Conservation (phyloP, 1,284 basidiomycete genomes). For the Marasmius fiardii region DNA sequence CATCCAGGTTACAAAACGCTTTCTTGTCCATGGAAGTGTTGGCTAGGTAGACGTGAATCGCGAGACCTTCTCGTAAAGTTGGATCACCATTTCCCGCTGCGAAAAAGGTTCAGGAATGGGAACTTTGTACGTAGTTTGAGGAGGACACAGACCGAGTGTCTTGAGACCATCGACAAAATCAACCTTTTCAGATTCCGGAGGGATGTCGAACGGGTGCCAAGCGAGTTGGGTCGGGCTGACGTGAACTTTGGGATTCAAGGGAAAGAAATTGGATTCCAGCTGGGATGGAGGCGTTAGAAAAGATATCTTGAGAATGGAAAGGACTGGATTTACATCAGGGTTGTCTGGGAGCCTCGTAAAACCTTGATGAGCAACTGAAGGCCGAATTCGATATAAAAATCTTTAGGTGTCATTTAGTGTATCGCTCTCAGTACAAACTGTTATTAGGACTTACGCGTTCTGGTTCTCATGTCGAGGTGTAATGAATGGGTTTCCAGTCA, state of each 20-base stretch:
- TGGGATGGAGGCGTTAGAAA: slow-evolving; percentile 18
- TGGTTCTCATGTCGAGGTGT: slow-evolving; percentile 45
- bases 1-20: slow-evolving; percentile 67
- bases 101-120: background rate
- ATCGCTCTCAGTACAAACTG: background rate
- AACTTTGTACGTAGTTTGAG: background rate
- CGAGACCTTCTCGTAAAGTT: slow-evolving; percentile 56
- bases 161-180: slow-evolving; percentile 65
- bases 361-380: slow-evolving; percentile 67
- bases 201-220: slow-evolving; percentile 66
- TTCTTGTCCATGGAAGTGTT: slow-evolving; percentile 62
- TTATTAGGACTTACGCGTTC: slow-evolving; percentile 28
- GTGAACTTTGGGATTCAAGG: slow-evolving; percentile 57
- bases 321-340: slow-evolving; percentile 49
- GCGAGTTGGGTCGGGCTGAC: slow-evolving; percentile 64
- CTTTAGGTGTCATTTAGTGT: slow-evolving; percentile 25
- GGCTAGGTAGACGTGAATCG: slow-evolving; percentile 61
- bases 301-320: slow-evolving; percentile 8
- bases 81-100: slow-evolving; percentile 60
- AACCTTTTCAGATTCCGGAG: slow-evolving; percentile 36
- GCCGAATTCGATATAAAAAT: slow-evolving; percentile 64
- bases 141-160: slow-evolving; percentile 34
- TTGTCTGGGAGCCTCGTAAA: slow-evolving; percentile 54
- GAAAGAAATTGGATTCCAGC: slow-evolving; percentile 59
- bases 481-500: slow-evolving; percentile 61